These are phyloP conservation scores for Aspergillus oerlinghausenensis DNA, from an alignment of 2,329 filamentous ascomycete genomes.

Conservation along the genomic window DNA sequence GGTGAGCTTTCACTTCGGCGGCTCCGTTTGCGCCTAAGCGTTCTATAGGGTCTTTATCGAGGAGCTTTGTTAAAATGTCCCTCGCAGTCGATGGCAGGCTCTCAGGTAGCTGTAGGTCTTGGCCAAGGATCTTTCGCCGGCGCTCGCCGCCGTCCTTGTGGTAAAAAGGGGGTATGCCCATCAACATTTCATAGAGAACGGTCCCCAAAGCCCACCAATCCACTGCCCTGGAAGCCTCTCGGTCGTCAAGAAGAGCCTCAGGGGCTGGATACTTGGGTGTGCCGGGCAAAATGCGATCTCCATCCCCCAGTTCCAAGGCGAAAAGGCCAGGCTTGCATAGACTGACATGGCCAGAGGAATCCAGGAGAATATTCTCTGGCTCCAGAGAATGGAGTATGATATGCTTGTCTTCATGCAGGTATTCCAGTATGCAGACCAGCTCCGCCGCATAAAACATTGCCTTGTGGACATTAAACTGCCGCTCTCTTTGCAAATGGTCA, in stretches of 20 bases:
- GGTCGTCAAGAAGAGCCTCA: conserved; percentile 6
- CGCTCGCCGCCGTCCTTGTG: conserved; percentile 2
- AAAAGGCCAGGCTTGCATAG: conserved; percentile 13
- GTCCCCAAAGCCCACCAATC: conserved; percentile 13
- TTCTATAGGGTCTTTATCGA: conserved; percentile 3
- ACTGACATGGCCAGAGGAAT: conserved; percentile 14
- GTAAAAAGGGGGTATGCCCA: conserved; percentile 1
- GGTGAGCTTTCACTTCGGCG: conserved; percentile 7
- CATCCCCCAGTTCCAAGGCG: conserved; percentile 5
- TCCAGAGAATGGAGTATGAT: conserved; percentile 10
- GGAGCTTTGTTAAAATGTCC: conserved; percentile 2
- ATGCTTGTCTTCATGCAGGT: conserved; percentile 11
- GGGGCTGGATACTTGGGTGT: conserved; percentile 12
- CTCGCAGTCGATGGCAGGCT: conserved; percentile 1
- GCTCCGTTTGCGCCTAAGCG: conserved; percentile 7
- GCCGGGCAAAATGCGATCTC: conserved; percentile 5
- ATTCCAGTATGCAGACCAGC: conserved; percentile 13
- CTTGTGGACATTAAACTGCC: conserved; percentile 5
- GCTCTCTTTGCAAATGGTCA: conserved; percentile 10
- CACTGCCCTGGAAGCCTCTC: conserved; percentile 2
- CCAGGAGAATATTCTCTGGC: conserved; percentile 10
- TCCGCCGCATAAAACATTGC: conserved; percentile 13
- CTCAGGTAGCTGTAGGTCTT: conserved; percentile 1
- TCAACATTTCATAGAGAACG: conserved; percentile 11
- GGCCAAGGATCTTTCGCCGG: neutral